These are phyloP conservation scores for Naematelia encephala DNA, from an alignment of 768 basidiomycete genomes.

Conservation along the genomic window DNA sequence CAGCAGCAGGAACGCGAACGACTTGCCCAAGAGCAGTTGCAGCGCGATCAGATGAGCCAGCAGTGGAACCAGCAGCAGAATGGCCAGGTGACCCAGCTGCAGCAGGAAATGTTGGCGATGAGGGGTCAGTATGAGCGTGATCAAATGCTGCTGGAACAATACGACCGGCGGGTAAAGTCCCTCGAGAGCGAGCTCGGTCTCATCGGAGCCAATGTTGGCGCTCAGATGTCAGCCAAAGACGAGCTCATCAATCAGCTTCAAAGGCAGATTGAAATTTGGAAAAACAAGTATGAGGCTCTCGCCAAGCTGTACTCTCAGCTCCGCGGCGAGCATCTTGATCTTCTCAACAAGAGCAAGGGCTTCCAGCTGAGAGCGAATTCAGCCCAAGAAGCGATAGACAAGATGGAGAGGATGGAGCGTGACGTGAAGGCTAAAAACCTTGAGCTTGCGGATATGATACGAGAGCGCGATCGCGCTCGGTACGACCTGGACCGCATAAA, in stretches of 20 bases:
- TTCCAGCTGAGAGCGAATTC: slow-evolving; percentile 97
- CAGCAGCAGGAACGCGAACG: slow-evolving; percentile 85
- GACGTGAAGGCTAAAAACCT: slow-evolving; percentile 98
- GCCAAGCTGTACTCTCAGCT: slow-evolving; percentile 98
- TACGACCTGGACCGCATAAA: slow-evolving; percentile 94
- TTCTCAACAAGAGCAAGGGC: slow-evolving; percentile 94
- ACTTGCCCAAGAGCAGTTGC: slow-evolving; percentile 79
- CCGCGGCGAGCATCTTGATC: slow-evolving; percentile 92
- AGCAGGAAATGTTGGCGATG: slow-evolving; percentile 86
- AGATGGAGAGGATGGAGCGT: slow-evolving; percentile 98
- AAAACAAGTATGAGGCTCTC: slow-evolving; percentile 96
- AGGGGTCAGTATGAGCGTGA: slow-evolving; percentile 96
- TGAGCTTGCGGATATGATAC: slow-evolving; percentile 97
- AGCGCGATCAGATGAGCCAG: slow-evolving; percentile 57
- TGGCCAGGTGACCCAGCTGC: slow-evolving; percentile 76
- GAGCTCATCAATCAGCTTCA: slow-evolving; percentile 93
- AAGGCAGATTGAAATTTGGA: slow-evolving; percentile 94
- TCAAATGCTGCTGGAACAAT: slow-evolving; percentile 95
- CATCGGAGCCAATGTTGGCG: slow-evolving; percentile 69
- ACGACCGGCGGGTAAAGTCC: slow-evolving; percentile 92
- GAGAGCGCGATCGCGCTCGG: slow-evolving; percentile 90
- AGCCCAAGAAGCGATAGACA: slow-evolving; percentile 94
- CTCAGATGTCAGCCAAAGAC: slow-evolving; percentile 87
- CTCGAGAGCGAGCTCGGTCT: slow-evolving; percentile 82
- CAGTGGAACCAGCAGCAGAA: slow-evolving; percentile 65